Evolutionary conservation across 1,139 yeast genomes (phyloP), one percentile per base, ranked within the genome.

Genomic region (Kodamaea plutei): DNA sequence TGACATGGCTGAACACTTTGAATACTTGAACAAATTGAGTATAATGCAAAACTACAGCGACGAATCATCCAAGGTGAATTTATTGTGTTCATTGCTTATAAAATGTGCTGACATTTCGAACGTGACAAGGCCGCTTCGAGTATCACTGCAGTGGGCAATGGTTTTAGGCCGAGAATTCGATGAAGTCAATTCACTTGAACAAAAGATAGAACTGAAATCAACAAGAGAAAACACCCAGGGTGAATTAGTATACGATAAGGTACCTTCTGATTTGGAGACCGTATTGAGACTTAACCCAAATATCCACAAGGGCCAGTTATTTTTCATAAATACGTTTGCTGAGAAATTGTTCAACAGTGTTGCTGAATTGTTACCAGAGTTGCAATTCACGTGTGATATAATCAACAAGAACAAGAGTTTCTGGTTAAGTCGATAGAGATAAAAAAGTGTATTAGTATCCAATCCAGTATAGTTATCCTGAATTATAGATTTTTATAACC

Each of bases 21-120:
- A 73, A 36, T 89, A 83, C 56, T 77, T 88, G 51, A 63, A 64
- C 29, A 64, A 70, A 44, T 66, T 68, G 26, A 52, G 54, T 25
- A 48, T 46, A n/a, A 50, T 56, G 36, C 48, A 50, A 30, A 20
- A 32, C 9, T 30, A 25, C 28, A 30, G 31, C 20, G 45, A 52
- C 13, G 45, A 49, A 30, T 32, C 45, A 17, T 44, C 54, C 15
- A 55, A 46, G 43, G 68, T 64, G 12, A 64, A 63, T 33, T 61
- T 87, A 40, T 62, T 84, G 14, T 67, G 80, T 25, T 74, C 87
- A 16, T 60, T 87, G 37, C 68, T 89, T 37, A 79, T 89, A 39
- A 89, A 89, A 60, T 87, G 95, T 56, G 96, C 96, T 1, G 97
- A 89, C 56, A 88, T 89, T 30, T 84, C 95, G 20, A 89, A 89